These are phyloP conservation scores for Hysterium pulicare DNA, from an alignment of 2,329 filamentous ascomycete species.

Conservation along the genomic window DNA sequence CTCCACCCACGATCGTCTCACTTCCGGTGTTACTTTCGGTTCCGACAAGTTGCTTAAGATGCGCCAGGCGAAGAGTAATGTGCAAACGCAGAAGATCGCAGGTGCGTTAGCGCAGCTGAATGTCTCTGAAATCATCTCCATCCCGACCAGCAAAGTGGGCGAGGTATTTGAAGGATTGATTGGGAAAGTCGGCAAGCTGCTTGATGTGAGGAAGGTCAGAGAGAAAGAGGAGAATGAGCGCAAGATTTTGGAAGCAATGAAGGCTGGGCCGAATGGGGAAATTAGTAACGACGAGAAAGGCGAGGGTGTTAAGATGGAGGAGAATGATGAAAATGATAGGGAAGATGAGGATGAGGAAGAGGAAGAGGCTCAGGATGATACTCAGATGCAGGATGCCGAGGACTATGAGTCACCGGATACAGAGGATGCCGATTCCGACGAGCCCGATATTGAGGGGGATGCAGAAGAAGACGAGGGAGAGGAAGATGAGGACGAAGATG, in stretches of 20 bases:
- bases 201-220: slow-evolving; percentile 69
- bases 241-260: slow-evolving; percentile 36
- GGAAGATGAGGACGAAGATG: slow-evolving; percentile 25
- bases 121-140: slow-evolving; percentile 64
- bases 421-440: slow-evolving; percentile 40
- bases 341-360: slow-evolving; percentile 24
- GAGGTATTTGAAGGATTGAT: slow-evolving; percentile 70
- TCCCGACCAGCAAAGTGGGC: slow-evolving; percentile 71
- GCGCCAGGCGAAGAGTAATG: slow-evolving; percentile 70
- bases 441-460: slow-evolving; percentile 10
- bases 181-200: slow-evolving; percentile 61
- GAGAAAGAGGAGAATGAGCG: slow-evolving; percentile 73
- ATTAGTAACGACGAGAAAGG: slow-evolving; percentile 12
- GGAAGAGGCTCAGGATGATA: slow-evolving; percentile 47
- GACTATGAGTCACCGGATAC: slow-evolving; percentile 23
- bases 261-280: slow-evolving; percentile 18
- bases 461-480: slow-evolving; percentile 18
- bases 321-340: slow-evolving; percentile 48
- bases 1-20: slow-evolving; percentile 77
- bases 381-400: slow-evolving; percentile 24
- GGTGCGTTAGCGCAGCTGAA: slow-evolving; percentile 70
- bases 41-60: slow-evolving; percentile 78
- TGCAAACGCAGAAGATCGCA: slow-evolving; percentile 72
- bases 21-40: slow-evolving; percentile 84
- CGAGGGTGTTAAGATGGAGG: slow-evolving; percentile 21